A percentile compares a stretch with the other conserved stretches of the same genome.
Evolutionary conservation across 2,329 filamentous ascomycete genomes (phyloP).

Genomic region (Ophiobolus disseminans): DNA sequence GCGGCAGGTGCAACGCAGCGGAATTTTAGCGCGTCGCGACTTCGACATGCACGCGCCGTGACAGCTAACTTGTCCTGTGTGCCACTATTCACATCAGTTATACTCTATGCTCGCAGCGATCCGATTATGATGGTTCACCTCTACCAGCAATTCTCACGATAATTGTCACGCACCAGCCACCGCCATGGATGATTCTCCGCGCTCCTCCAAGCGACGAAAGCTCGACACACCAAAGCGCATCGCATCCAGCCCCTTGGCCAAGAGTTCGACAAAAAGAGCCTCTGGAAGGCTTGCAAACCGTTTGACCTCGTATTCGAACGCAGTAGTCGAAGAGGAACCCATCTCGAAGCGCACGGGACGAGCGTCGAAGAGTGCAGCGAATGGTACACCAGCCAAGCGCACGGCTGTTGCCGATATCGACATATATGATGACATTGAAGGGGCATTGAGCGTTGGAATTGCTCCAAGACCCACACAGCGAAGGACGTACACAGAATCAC

Average conservation of each 20-base stretch:
- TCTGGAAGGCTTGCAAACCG: slow-evolving; percentile 30
- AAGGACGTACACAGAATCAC: slow-evolving; percentile 13
- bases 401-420: slow-evolving; percentile 34
- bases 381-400: slow-evolving; percentile 15
- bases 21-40: slow-evolving; percentile 29
- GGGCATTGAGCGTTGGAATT: slow-evolving; percentile 44
- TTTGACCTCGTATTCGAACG: slow-evolving; percentile 19
- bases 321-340: slow-evolving; percentile 16
- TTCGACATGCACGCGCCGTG: slow-evolving; percentile 18
- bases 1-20: too few relatives aligned
- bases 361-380: slow-evolving; percentile 14
- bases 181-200: slow-evolving; percentile 44
- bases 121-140: not conserved
- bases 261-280: slow-evolving; percentile 26
- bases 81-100: slow-evolving; percentile 10
- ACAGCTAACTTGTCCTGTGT: slow-evolving; percentile 9
- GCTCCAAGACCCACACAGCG: slow-evolving; percentile 9
- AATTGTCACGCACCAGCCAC: not conserved
- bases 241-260: slow-evolving; percentile 28
- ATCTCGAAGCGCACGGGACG: slow-evolving; percentile 13
- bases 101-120: not conserved
- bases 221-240: slow-evolving; percentile 37
- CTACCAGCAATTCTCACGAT: not conserved
- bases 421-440: slow-evolving; percentile 55
- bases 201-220: slow-evolving; percentile 47